These are phyloP conservation scores for Aspergillus egyptiacus DNA, from an alignment of 495 filamentous ascomycete species.

Conservation along the genomic window DNA sequence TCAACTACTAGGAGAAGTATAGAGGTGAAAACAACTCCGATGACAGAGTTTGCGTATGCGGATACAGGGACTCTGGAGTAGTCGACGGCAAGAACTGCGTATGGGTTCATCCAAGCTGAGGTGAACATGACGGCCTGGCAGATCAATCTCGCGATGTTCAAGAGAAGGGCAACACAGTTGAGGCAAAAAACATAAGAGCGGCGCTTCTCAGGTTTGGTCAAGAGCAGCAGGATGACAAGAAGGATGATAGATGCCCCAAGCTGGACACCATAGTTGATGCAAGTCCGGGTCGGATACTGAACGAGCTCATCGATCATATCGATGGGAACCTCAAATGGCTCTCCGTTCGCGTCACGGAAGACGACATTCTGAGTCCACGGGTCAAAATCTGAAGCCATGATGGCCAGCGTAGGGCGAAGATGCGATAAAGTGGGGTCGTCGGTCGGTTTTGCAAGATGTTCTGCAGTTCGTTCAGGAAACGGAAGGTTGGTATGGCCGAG, in stretches of 20 bases:
- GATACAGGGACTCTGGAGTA: constrained; percentile 41
- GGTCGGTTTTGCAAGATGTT: not conserved
- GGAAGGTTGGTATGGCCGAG: not conserved
- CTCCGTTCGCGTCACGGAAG: constrained; percentile 47
- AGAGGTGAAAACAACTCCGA: constrained; percentile 48
- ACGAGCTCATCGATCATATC: constrained; percentile 42
- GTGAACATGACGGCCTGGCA: constrained; percentile 55
- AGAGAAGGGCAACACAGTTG: constrained; percentile 53
- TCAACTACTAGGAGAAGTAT: constrained; percentile 58
- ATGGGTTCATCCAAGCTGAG: constrained; percentile 51
- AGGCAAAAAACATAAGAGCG: constrained; percentile 54
- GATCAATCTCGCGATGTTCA: constrained; percentile 57
- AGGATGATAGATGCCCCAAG: constrained; percentile 68
- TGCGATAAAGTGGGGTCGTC: not conserved
- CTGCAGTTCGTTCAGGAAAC: not conserved
- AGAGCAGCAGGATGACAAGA: constrained; percentile 56
- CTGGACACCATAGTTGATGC: constrained; percentile 67
- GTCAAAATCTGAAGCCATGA: constrained; percentile 39
- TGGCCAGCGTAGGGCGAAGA: not conserved
- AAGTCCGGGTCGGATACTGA: constrained; percentile 45
- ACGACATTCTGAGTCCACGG: constrained; percentile 54
- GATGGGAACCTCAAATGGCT: constrained; percentile 45
- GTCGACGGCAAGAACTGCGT: constrained; percentile 54
- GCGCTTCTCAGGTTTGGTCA: constrained; percentile 59
- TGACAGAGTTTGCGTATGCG: constrained; percentile 47